Percentiles rank a stretch among this genome's conserved stretches.
Evolutionary conservation across 306 rosid genomes (phyloP).

Genomic region (Pterocarpus macrocarpus): DNA sequence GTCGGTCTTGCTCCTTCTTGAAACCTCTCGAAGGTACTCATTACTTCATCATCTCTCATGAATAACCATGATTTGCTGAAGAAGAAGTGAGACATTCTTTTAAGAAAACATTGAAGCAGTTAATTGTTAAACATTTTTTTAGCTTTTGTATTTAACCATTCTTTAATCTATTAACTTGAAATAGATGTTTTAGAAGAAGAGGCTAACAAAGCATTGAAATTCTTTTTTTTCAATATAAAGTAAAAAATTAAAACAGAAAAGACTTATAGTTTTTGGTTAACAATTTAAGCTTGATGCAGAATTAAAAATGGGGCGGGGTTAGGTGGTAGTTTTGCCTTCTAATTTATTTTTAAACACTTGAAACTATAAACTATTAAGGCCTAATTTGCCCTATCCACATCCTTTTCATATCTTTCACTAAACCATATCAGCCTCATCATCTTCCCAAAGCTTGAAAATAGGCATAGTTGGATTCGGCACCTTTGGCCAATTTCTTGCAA

Average conservation of each 20-base stretch:
- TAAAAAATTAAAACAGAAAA: too few relatives aligned
- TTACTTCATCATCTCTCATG: too few relatives aligned
- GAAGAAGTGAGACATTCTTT: background rate
- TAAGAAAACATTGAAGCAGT: background rate
- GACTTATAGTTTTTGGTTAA: background rate
- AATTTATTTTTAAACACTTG: too few relatives aligned
- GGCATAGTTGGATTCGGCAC: constrained; percentile 74
- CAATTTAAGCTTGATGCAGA: background rate
- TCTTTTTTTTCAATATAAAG: too few relatives aligned
- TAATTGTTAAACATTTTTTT: too few relatives aligned
- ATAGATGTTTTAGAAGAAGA: background rate
- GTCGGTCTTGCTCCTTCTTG: too few relatives aligned
- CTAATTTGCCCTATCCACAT: background rate
- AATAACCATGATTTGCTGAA: too few relatives aligned
- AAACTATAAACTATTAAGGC: too few relatives aligned
- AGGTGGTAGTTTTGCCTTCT: background rate
- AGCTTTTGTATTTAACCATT: background rate
- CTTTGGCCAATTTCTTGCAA: constrained; percentile 69
- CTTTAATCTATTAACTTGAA: background rate
- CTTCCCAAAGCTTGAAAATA: constrained; percentile 54
- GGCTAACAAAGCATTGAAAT: background rate
- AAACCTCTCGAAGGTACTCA: too few relatives aligned
- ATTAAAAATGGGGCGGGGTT: background rate
- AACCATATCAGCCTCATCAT: constrained; percentile 36
- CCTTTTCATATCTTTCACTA: background rate